Conservation (phyloP, 2,329 filamentous ascomycete species). For the Massarina eburnea region DNA sequence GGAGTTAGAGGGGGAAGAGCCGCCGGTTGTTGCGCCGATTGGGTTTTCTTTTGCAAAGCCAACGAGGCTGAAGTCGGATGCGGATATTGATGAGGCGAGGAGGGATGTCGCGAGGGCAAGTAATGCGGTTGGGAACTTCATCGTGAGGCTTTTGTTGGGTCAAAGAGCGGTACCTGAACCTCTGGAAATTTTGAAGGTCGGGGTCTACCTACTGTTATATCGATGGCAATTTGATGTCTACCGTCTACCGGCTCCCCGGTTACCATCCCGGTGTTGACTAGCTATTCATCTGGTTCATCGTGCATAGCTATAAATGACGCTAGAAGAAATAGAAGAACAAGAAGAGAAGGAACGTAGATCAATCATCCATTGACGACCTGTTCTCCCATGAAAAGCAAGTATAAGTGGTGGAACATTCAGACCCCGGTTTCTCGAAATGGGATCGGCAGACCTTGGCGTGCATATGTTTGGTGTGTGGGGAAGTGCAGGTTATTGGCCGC, state of each 20-base stretch:
- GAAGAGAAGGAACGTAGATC: no score
- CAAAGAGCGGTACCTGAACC: no score
- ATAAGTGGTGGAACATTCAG: constrained; percentile 25
- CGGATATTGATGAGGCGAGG: constrained; percentile 9
- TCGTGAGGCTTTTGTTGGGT: no score
- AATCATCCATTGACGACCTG: no score
- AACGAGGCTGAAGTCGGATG: constrained; percentile 28
- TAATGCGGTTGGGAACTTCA: constrained; percentile 28
- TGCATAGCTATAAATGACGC: no score
- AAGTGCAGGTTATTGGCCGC: neutral
- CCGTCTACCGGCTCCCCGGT: no score
- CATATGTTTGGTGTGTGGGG: neutral
- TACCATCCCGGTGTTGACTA: no score
- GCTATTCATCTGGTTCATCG: no score
- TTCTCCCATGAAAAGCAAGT: neutral
- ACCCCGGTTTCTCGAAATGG: constrained; percentile 17
- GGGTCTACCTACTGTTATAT: no score
- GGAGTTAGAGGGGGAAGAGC: constrained; percentile 24
- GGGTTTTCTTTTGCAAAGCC: constrained; percentile 40
- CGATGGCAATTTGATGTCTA: no score
- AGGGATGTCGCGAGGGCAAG: constrained; percentile 19
- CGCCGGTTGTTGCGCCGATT: constrained; percentile 36
- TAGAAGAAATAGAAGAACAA: neutral
- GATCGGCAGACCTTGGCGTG: constrained; percentile 16
- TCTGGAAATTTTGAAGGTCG: no score